A percentile compares a stretch with the other conserved stretches of the same genome.
These are phyloP conservation scores for Climacium dendroides DNA, from an alignment of 225 moss, liverwort and hornwort genomes.

Conservation along the genomic window DNA sequence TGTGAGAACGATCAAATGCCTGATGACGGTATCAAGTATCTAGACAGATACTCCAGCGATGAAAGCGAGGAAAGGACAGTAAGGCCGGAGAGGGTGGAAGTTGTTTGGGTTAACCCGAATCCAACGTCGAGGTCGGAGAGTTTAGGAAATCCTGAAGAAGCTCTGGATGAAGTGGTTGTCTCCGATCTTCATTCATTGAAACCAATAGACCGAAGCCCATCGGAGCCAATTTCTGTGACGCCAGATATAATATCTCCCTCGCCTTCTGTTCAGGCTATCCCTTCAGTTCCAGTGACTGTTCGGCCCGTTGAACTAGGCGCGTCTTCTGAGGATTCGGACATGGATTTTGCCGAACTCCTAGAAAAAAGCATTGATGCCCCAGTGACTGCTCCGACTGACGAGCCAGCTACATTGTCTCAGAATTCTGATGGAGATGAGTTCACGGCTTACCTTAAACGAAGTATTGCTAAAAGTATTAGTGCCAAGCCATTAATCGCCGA, in stretches of 20 bases:
- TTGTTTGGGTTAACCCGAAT: neutral
- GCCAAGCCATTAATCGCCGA: neutral
- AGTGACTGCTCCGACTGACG: neutral
- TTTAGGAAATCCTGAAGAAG: slow-evolving; percentile 2
- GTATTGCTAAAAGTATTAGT: neutral
- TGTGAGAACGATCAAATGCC: neutral
- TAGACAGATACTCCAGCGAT: neutral
- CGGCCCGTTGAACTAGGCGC: neutral
- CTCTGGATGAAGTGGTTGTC: slow-evolving; percentile 7
- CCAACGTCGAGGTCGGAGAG: neutral
- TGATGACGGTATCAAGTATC: neutral
- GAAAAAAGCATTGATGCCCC: slow-evolving; percentile 1
- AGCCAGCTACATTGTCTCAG: neutral
- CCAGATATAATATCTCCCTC: neutral
- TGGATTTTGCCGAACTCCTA: slow-evolving; percentile 1
- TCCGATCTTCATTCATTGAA: neutral
- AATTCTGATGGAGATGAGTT: slow-evolving; percentile 10
- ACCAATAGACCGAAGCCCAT: neutral
- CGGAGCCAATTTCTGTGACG: slow-evolving; percentile 2
- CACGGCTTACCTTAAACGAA: slow-evolving; percentile 1
- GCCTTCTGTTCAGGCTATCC: neutral
- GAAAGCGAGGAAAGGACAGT: slow-evolving; percentile 2
- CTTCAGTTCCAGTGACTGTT: neutral
- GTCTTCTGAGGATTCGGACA: slow-evolving; percentile 12
- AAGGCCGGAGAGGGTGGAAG: slow-evolving; percentile 2